These are phyloP conservation scores for Lindgomyces ingoldianus DNA, from an alignment of 495 filamentous ascomycete species.

Conservation along the genomic window DNA sequence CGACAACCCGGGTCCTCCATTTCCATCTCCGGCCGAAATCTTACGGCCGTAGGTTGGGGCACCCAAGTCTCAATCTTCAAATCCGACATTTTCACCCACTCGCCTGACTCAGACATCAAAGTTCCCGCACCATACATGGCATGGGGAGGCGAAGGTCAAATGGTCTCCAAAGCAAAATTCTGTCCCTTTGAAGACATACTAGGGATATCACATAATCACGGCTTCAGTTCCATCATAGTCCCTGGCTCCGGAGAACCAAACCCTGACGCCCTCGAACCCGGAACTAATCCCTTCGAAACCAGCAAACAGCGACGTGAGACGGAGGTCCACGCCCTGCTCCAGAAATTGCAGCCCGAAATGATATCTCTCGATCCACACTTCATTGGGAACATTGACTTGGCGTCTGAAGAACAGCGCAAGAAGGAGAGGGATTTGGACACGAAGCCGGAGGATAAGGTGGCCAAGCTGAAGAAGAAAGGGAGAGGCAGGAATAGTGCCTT, in stretches of 20 bases:
- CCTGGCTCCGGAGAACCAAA: conserved; percentile 95
- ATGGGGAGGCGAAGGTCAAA: conserved; percentile 84
- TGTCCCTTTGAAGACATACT: conserved; percentile 94
- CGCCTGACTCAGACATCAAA: conserved; percentile 50
- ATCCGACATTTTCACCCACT: conserved; percentile 30
- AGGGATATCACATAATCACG: conserved; percentile 78
- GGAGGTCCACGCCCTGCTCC: conserved; percentile 85
- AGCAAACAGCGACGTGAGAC: conserved; percentile 87
- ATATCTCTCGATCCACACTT: conserved; percentile 90
- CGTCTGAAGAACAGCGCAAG: conserved; percentile 69
- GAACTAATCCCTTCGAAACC: conserved; percentile 91
- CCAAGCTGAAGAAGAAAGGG: conserved; percentile 69
- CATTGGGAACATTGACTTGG: conserved; percentile 80
- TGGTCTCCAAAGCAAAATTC: conserved; percentile 80
- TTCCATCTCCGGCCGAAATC: conserved; percentile 80
- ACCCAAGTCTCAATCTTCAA: conserved; percentile 88
- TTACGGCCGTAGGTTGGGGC: conserved; percentile 90
- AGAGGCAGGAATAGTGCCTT: conserved; percentile 90
- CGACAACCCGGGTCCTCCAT: conserved; percentile 81
- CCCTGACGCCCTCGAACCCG: conserved; percentile 81
- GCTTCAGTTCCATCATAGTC: conserved; percentile 85
- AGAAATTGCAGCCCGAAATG: conserved; percentile 96
- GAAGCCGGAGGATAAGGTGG: conserved; percentile 67
- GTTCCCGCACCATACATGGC: conserved; percentile 88
- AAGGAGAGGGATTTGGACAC: conserved; percentile 74